phyloP scores from a whole-genome alignment of 805 yeast genomes.

The Wickerhamomyces ciferrii region DNA sequence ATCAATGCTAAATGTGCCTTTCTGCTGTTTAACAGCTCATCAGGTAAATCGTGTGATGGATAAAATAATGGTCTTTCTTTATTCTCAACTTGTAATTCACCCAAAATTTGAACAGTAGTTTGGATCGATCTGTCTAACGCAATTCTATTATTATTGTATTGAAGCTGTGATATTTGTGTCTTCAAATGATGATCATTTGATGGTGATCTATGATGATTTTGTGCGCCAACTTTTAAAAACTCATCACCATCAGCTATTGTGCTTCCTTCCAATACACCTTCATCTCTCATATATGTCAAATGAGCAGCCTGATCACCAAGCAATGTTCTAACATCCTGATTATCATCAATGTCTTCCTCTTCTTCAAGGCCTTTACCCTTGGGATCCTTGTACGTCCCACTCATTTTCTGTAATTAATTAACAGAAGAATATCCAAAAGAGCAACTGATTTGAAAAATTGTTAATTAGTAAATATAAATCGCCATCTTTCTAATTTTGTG shows the following conservation, averaged over 20 bases:
- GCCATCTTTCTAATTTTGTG: not conserved
- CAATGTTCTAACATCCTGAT: conserved; percentile 7
- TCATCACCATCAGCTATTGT: conserved; percentile 20
- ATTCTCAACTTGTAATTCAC: conserved; percentile 52
- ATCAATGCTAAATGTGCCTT: conserved; percentile 50
- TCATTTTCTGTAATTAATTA: conserved; percentile 3
- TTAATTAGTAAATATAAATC: not conserved
- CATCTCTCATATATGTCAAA: conserved; percentile 19
- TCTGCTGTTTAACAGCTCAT: conserved; percentile 35
- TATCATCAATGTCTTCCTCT: conserved; percentile 1
- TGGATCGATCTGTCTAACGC: conserved; percentile 59
- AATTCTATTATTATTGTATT: conserved; percentile 67
- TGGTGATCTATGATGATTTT: conserved; percentile 16
- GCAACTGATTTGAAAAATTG: not conserved
- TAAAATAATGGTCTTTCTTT: conserved; percentile 55
- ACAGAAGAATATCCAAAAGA: not conserved
- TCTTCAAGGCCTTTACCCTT: conserved; percentile 1
- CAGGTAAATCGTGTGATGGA: conserved; percentile 37
- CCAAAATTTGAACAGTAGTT: conserved; percentile 44
- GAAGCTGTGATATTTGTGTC: conserved; percentile 65
- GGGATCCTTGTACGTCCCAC: conserved; percentile 3
- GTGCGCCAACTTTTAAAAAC: not conserved
- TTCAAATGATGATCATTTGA: conserved; percentile 31
- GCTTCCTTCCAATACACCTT: conserved; percentile 20
- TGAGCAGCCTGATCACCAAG: conserved; percentile 10